These are phyloP conservation scores for Capsicum baccatum DNA, from an alignment of 257 asterid species.

Conservation along the genomic window DNA sequence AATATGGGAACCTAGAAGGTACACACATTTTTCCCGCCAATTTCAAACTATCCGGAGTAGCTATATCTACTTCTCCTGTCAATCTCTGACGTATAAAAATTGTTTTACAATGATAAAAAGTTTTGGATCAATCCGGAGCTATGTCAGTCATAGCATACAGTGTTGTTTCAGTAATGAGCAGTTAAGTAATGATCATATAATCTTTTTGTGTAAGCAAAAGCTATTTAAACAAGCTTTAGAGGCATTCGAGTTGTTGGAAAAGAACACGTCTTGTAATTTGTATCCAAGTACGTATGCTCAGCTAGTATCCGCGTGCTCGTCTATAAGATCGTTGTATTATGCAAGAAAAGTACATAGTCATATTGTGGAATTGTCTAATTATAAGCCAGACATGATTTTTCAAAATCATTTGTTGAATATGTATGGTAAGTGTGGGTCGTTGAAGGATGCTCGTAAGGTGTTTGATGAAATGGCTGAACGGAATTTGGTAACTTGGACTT, in stretches of 20 bases:
- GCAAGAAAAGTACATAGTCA: constrained; percentile 60
- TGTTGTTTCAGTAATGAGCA: constrained; percentile 42
- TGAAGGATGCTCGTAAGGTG: constrained; percentile 59
- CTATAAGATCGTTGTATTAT: constrained; percentile 54
- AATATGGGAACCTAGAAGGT: background rate
- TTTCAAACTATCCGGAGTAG: background rate
- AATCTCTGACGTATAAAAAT: too few relatives aligned
- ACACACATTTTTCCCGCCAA: constrained; percentile 3
- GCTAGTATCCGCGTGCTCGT: constrained; percentile 62
- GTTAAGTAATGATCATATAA: constrained; percentile 49
- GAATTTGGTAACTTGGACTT: constrained; percentile 77
- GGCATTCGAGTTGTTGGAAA: constrained; percentile 52
- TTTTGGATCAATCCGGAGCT: constrained; percentile 34
- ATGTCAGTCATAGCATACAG: constrained; percentile 35
- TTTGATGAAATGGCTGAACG: constrained; percentile 66
- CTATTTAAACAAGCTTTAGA: constrained; percentile 55
- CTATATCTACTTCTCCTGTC: background rate
- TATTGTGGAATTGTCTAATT: constrained; percentile 42
- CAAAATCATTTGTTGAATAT: constrained; percentile 72
- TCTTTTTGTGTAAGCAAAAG: constrained; percentile 63
- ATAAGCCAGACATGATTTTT: constrained; percentile 61
- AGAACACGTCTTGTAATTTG: constrained; percentile 39
- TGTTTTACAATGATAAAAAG: constrained; percentile 46
- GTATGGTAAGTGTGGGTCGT: constrained; percentile 79
- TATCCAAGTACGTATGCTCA: constrained; percentile 60